Evolutionary conservation across 352 stramenopile genomes (phyloP), one percentile per base, ranked within the genome.

Genomic region (Phytophthora kernoviae): DNA sequence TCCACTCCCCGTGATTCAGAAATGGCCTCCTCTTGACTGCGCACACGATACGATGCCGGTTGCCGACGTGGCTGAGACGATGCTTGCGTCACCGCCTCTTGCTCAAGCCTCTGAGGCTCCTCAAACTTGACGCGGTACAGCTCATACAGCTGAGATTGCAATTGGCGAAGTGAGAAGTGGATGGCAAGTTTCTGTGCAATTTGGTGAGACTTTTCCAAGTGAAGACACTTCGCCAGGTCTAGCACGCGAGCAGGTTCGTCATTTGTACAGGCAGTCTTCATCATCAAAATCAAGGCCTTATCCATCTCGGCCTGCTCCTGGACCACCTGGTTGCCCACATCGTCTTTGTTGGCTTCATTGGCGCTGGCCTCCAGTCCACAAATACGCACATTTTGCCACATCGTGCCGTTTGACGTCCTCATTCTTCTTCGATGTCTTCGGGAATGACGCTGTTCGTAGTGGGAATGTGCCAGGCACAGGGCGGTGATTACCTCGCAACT

Each of bases 101-200:
- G 45, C 20, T 70, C 46, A 15, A 64, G 32, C 12, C 44, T 58
- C 27, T 61, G 44, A 4, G 50, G 63, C 44, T 77, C 58, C 41
- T 90, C 77, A 32, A 90, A 90, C 27, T 74, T 74, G n/a, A 77
- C 51, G 27, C 69, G 79, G 61, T 92, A 91, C 10, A 95, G 54
- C 30, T 86, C 73, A 27, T 92, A 87, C 15, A 95, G 68, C 58
- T 91, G 80, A 4, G 70, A 85, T 52, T 89, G 78, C 27, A 95
- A 45, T 40, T 91, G 74, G 0, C 84, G 81, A 32, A 93, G 64
- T 0, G 77, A 84, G 63, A 91, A 95, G 50, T 95, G 84, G 34
- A 84, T 83, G 2, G 84, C 84, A 14, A 95, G 68, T 49, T 93
- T 93, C 62, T 92, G 82, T 14, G 84, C 86, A 47, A 95, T 95